Conservation (phyloP, 1,139 yeast species). For the Yamadazyma trypodendri region DNA sequence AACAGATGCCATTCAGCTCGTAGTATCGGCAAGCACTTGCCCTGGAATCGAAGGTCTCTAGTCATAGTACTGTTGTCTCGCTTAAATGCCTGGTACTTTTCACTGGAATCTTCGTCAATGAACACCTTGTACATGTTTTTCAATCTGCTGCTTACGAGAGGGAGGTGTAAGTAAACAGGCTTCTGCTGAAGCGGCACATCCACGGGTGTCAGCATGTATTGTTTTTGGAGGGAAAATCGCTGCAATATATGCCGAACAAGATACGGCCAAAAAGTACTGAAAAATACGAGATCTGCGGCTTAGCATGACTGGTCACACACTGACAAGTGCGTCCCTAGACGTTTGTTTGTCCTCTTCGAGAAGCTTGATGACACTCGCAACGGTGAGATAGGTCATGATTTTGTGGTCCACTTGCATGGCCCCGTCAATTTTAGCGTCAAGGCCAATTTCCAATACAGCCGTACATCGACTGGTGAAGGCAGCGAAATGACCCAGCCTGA, state of each 20-base stretch:
- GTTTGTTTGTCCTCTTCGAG: not conserved
- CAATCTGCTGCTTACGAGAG: not conserved
- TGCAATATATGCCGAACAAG: too few species aligned
- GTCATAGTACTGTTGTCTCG: not conserved
- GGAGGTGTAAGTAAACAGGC: not conserved
- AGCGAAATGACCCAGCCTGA: not conserved
- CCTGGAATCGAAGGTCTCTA: constrained; percentile 4
- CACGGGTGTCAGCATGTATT: not conserved
- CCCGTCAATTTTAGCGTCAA: not conserved
- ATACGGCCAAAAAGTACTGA: too few species aligned
- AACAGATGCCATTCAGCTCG: not conserved
- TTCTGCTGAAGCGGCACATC: not conserved
- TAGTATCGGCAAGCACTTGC: constrained; percentile 2
- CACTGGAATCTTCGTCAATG: constrained; percentile 2
- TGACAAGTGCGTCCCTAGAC: not conserved
- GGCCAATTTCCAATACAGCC: constrained; percentile 3
- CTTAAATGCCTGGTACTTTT: constrained; percentile 2
- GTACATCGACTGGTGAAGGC: not conserved
- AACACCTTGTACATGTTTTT: not conserved
- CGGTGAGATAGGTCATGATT: not conserved
- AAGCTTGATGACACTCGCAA: not conserved
- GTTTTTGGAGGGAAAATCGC: too few species aligned
- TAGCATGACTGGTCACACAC: not conserved
- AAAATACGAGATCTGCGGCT: not conserved
- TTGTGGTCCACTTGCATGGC: not conserved